Evolutionary conservation across 345 rosid genomes (phyloP).

Genomic region (Aquilaria yunnanensis): DNA sequence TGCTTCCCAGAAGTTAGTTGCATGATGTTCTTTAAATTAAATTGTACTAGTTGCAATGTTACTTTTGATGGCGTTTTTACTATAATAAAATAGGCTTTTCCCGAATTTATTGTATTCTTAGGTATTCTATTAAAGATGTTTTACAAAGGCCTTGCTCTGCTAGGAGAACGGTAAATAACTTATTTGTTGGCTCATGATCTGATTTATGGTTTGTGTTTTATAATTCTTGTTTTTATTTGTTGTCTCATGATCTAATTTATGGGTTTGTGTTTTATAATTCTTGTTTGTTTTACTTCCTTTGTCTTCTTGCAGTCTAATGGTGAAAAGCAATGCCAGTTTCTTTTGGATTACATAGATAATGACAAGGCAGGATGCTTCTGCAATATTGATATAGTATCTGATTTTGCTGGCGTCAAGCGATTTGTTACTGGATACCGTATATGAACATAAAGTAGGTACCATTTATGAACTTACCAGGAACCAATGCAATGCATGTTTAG

Average conservation of each 20-base stretch:
- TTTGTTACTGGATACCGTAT: constrained; percentile 59
- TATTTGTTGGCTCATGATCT: no score
- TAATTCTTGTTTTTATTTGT: background rate
- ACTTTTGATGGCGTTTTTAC: no score
- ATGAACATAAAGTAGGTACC: constrained; percentile 9
- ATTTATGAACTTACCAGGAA: background rate
- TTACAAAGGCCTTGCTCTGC: no score
- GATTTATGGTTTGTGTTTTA: no score
- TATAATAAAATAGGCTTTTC: background rate
- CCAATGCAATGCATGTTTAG: no score
- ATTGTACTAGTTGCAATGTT: background rate
- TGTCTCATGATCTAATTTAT: no score
- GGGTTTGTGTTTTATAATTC: constrained; percentile 1
- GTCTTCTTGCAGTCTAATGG: constrained; percentile 66
- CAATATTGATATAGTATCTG: constrained; percentile 45
- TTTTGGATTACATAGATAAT: constrained; percentile 44
- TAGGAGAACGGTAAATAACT: no score
- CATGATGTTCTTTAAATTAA: background rate
- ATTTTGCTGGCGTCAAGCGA: constrained; percentile 63
- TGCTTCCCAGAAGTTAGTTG: background rate
- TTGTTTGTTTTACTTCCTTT: background rate
- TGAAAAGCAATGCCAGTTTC: constrained; percentile 65
- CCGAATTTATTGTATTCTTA: no score
- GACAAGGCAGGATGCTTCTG: constrained; percentile 35
- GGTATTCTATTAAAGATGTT: no score